Evolutionary conservation across 345 rosid genomes (phyloP), one percentile per base, ranked within the genome.

Genomic region (Moricandia moricandioides): DNA sequence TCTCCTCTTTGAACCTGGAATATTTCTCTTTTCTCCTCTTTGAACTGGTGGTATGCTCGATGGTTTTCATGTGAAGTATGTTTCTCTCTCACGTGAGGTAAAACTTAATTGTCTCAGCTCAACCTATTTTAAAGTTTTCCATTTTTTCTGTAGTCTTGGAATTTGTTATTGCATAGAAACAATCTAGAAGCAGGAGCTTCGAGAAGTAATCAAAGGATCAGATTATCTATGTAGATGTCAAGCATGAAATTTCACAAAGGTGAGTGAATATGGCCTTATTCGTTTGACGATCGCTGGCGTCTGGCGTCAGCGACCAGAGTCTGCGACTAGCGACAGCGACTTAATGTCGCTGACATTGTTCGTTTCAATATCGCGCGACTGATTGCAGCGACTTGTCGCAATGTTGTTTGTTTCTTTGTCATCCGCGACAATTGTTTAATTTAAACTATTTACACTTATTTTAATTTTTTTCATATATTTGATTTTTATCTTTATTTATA

Each of bases 151-250:
- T 9, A 39, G 43, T 37, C 43, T 37, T 37, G 43, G n/a, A 39
- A 39, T 39, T 39, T 39, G 45, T 39, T 9, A 39, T 39, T 39
- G 45, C 45, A 39, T 10, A 39, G 45, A 10, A 39, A 39, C 45
- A 10, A 45, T 59, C 83, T 63, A 69, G 64, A 80, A 56, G 57
- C 55, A 91, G 97, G 97, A 87, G 84, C 89, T 91, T 31, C 85
- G 87, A 4, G 98, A 92, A 54, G 64, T 86, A 40, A 85, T 93
- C 79, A 89, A 89, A 84, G 96, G 90, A 77, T 86, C 94, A 2
- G 97, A 97, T 51, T 93, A 88, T 84, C 94, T 88, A 40, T 93
- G 97, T 2, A 91, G 94, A 34, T 93, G 98, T 71, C 91, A 85
- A 65, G 75, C 85, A 31, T 93, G 97, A 76, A 82, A 86, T 58